Conservation (phyloP, 495 filamentous ascomycete genomes). For the Talaromyces borbonicus region DNA sequence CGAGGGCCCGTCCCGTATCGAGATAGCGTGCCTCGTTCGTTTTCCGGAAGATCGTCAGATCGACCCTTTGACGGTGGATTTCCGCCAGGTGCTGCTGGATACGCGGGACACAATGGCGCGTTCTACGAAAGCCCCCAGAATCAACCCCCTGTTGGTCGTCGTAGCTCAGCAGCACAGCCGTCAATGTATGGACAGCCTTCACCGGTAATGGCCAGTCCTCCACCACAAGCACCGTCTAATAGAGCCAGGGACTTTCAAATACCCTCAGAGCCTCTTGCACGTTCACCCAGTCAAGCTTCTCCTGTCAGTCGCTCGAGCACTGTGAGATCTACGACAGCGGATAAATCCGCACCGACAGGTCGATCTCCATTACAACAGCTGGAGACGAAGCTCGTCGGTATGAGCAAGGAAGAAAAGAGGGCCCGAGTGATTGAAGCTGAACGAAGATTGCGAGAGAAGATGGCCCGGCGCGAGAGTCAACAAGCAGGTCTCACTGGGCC, state of each 20-base stretch:
- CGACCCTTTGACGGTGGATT: constrained; percentile 3
- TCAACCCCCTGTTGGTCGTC: not conserved
- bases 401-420: constrained; percentile 86
- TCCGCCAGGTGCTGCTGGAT: not conserved
- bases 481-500: constrained; percentile 13
- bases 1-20: constrained; percentile 2
- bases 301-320: constrained; percentile 28
- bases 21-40: constrained; percentile 10
- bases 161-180: not conserved
- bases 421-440: constrained; percentile 75
- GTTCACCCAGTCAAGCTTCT: constrained; percentile 12
- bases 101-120: not conserved
- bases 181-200: not conserved
- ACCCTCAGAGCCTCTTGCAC: constrained; percentile 4
- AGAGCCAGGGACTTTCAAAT: constrained; percentile 4
- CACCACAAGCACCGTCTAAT: not conserved
- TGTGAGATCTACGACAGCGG: constrained; percentile 23
- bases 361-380: constrained; percentile 86
- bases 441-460: constrained; percentile 40
- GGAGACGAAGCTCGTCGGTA: constrained; percentile 75
- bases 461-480: constrained; percentile 26
- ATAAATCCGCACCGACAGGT: constrained; percentile 52
- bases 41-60: constrained; percentile 14
- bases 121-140: not conserved
- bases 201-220: not conserved